Conservation (phyloP, 352 stramenopile species). For the Phytophthora citrophthora region DNA sequence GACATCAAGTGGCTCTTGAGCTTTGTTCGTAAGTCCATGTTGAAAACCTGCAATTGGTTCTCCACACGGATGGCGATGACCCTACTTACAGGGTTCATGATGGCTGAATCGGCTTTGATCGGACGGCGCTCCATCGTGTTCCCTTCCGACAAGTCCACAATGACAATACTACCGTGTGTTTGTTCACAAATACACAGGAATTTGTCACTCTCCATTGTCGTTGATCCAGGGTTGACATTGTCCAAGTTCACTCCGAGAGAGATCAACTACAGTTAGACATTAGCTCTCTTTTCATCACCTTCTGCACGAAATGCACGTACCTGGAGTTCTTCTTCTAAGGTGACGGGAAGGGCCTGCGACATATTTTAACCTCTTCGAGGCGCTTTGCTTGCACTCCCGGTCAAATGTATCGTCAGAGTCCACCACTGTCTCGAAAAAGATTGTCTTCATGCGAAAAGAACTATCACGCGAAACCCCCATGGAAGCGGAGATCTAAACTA, state of each 20-base stretch:
- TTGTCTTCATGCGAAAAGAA: no score
- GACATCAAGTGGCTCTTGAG: conserved; percentile 96
- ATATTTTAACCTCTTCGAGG: conserved; percentile 31
- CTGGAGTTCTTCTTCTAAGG: conserved; percentile 90
- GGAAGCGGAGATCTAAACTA: no score
- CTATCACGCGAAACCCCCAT: no score
- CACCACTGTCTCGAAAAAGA: no score
- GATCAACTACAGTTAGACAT: conserved; percentile 61
- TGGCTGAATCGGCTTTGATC: conserved; percentile 99
- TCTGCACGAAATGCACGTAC: conserved; percentile 54
- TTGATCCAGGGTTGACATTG: conserved; percentile 93
- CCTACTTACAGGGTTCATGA: conserved; percentile 99
- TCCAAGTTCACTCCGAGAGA: conserved; percentile 89
- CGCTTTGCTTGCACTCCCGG: no score
- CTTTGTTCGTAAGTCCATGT: conserved; percentile 98
- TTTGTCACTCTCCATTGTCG: conserved; percentile 98
- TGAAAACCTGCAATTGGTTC: conserved; percentile 99
- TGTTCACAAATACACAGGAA: conserved; percentile 95
- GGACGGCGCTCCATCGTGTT: conserved; percentile 93
- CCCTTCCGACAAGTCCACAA: conserved; percentile 90
- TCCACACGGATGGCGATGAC: conserved; percentile 87
- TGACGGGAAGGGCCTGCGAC: conserved; percentile 90
- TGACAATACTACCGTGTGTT: conserved; percentile 91
- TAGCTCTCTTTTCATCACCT: conserved; percentile 17
- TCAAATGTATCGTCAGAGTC: no score